These are phyloP conservation scores for Rhizoclosmatium globosum DNA, from an alignment of 192 early-diverging fungal genomes.

Conservation along the genomic window DNA sequence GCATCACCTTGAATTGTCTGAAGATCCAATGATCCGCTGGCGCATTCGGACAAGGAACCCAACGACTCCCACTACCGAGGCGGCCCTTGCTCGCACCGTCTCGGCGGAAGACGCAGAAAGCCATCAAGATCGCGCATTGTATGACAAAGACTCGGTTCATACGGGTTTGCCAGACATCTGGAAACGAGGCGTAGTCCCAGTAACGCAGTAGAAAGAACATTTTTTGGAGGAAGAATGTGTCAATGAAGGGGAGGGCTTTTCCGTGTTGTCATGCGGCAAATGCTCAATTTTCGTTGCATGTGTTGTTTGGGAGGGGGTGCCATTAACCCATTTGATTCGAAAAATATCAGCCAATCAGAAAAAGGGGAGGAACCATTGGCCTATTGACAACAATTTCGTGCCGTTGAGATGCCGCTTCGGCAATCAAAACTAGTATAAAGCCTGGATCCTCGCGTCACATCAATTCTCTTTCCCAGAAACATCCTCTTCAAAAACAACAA, in stretches of 20 bases:
- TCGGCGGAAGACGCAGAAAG: slow-evolving; percentile 5
- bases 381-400: neutral
- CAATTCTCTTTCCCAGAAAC: neutral
- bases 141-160: slow-evolving; percentile 19
- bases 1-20: slow-evolving; percentile 18
- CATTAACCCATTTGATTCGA: neutral
- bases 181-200: neutral
- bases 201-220: neutral
- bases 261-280: neutral
- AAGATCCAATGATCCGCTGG: slow-evolving; percentile 13
- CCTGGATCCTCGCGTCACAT: neutral
- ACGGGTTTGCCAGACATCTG: slow-evolving; percentile 8
- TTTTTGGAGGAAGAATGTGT: neutral
- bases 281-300: neutral
- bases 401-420: neutral
- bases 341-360: neutral
- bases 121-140: slow-evolving; percentile 7
- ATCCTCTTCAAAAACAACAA: neutral
- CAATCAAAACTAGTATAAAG: neutral
- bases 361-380: neutral
- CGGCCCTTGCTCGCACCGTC: neutral
- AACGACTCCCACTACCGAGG: slow-evolving; percentile 10
- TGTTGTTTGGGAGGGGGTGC: neutral
- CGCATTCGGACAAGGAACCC: slow-evolving; percentile 16
- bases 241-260: neutral